phyloP scores from a whole-genome alignment of 2,329 filamentous ascomycete species.

The Cladophialophora chaetospira region DNA sequence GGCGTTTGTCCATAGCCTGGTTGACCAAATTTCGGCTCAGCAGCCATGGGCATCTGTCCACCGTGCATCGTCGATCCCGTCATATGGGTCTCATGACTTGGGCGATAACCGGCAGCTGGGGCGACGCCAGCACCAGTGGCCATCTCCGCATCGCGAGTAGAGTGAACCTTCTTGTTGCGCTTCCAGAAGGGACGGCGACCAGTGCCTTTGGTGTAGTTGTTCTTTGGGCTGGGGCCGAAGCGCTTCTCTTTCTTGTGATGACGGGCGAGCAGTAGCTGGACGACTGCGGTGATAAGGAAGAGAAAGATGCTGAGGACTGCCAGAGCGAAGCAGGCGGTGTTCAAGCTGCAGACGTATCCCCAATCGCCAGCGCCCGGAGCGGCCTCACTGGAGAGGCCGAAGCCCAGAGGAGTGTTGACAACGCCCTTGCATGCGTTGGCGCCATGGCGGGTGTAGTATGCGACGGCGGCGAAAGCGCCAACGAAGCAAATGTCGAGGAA shows the following conservation, averaged over 20 bases:
- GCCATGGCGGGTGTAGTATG: constrained; percentile 71
- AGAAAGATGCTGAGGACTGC: constrained; percentile 79
- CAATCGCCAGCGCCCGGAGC: constrained; percentile 53
- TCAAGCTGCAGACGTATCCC: constrained; percentile 67
- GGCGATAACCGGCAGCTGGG: constrained; percentile 37
- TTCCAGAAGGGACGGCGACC: constrained; percentile 51
- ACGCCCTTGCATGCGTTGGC: constrained; percentile 65
- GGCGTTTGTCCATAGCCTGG: constrained; percentile 28
- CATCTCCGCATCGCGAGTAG: constrained; percentile 49
- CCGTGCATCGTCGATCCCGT: constrained; percentile 50
- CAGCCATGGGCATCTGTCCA: constrained; percentile 32
- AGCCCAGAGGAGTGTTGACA: constrained; percentile 70
- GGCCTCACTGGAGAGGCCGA: constrained; percentile 55
- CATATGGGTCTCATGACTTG: constrained; percentile 53
- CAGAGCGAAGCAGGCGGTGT: constrained; percentile 76
- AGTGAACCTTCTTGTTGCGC: constrained; percentile 41
- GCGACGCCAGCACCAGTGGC: constrained; percentile 39
- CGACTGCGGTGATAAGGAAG: constrained; percentile 71
- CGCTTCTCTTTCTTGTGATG: constrained; percentile 75
- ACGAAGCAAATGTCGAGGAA: constrained; percentile 76
- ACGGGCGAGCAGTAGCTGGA: constrained; percentile 68
- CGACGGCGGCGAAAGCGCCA: constrained; percentile 79
- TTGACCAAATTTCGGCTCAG: constrained; percentile 39
- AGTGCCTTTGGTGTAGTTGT: constrained; percentile 67
- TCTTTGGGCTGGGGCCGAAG: constrained; percentile 65